Percentiles rank a stretch among this genome's conserved stretches.
phyloP scores from a whole-genome alignment of 164 flowering plant species.

The Magnolia sinica region DNA sequence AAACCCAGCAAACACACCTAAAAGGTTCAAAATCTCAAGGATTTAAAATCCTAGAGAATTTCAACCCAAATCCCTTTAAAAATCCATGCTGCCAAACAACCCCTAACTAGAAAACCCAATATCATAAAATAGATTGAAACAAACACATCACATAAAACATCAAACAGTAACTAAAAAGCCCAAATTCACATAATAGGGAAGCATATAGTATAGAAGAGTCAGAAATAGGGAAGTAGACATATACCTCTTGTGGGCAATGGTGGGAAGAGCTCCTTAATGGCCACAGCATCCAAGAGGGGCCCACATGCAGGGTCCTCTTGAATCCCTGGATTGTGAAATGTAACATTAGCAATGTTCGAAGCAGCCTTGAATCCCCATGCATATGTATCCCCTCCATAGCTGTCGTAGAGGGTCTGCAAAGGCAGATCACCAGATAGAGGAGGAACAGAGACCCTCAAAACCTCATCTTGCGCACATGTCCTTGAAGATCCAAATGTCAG shows the following conservation, averaged over 20 bases:
- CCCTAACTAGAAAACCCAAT: too few species aligned
- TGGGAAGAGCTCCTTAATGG: slow-evolving; percentile 67
- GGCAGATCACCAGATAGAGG: slow-evolving; percentile 67
- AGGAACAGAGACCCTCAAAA: slow-evolving; percentile 60
- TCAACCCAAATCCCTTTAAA: too few species aligned
- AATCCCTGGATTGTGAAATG: slow-evolving; percentile 75
- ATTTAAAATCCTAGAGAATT: too few species aligned
- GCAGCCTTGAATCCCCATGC: slow-evolving; percentile 72
- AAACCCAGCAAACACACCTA: too few species aligned
- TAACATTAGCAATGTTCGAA: slow-evolving; percentile 36
- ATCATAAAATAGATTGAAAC: too few species aligned
- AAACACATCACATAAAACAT: too few species aligned
- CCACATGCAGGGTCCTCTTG: slow-evolving; percentile 97
- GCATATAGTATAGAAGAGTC: neutral
- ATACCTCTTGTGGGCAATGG: slow-evolving; percentile 64
- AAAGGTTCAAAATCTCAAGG: too few species aligned
- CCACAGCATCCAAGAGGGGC: slow-evolving; percentile 83
- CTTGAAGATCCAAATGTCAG: slow-evolving; percentile 88
- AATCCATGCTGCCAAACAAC: too few species aligned
- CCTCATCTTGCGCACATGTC: slow-evolving; percentile 95
- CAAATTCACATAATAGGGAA: neutral
- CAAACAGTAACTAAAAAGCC: too few species aligned
- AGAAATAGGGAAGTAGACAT: neutral
- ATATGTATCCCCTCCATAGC: slow-evolving; percentile 74
- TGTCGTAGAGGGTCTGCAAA: slow-evolving; percentile 73